Conservation (phyloP, 306 rosid genomes). For the Prunus davidiana region DNA sequence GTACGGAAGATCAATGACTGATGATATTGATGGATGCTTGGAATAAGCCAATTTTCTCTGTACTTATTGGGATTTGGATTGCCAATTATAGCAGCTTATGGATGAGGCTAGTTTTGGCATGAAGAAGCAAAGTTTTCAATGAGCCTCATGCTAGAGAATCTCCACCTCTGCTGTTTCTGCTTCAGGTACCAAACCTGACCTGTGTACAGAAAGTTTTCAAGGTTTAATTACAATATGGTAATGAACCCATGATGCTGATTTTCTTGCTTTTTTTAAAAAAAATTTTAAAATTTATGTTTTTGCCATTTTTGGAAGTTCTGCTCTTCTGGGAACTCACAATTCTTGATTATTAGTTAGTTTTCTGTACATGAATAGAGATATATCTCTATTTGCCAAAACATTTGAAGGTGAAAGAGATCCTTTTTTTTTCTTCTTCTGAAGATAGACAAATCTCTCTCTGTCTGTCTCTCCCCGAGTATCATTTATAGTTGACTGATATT, state of each 20-base stretch:
- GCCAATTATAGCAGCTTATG: neutral
- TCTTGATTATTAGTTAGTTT: neutral
- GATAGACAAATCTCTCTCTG: neutral
- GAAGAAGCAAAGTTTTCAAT: constrained; percentile 52
- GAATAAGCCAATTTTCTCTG: neutral
- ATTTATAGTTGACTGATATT: constrained; percentile 6
- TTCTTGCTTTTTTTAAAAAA: neutral
- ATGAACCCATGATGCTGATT: neutral
- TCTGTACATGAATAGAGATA: constrained; percentile 5
- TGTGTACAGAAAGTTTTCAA: no score
- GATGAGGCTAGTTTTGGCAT: constrained; percentile 40
- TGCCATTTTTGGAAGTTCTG: constrained; percentile 8
- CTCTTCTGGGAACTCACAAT: neutral
- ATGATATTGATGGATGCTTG: neutral
- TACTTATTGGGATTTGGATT: constrained; percentile 3
- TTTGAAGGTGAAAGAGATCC: constrained; percentile 1
- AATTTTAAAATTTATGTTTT: neutral
- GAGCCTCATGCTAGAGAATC: constrained; percentile 47
- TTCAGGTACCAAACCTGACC: constrained; percentile 42
- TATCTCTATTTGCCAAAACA: neutral
- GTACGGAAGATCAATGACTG: constrained; percentile 17
- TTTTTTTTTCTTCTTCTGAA: neutral
- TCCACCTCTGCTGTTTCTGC: constrained; percentile 40
- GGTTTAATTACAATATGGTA: neutral
- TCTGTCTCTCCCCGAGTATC: neutral